Percentiles rank a stretch among this genome's conserved stretches.
Conservation (phyloP, 2,329 filamentous ascomycete genomes). For the Orbilia ellipsospora region DNA sequence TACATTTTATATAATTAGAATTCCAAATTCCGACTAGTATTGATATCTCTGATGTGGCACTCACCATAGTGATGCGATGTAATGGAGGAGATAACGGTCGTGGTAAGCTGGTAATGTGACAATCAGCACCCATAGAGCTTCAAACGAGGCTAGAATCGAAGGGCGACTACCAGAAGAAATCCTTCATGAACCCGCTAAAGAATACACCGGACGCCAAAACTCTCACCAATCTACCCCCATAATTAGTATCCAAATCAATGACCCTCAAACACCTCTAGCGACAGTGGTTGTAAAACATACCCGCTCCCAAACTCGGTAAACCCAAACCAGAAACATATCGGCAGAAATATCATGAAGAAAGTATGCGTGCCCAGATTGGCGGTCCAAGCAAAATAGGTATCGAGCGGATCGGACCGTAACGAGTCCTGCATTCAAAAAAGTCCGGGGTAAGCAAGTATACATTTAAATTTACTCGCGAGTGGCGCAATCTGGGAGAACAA, state of each 20-base stretch:
- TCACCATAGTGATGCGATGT: constrained; percentile 86
- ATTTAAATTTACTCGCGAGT: neutral
- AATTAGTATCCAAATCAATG: constrained; percentile 5
- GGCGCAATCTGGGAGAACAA: neutral
- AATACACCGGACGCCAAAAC: constrained; percentile 83
- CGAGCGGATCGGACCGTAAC: constrained; percentile 69
- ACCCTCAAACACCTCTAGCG: no score
- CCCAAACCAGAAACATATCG: constrained; percentile 96
- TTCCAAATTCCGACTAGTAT: neutral
- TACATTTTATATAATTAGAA: constrained; percentile 2
- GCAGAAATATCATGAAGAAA: constrained; percentile 96
- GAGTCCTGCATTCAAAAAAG: constrained; percentile 21
- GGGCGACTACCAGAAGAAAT: constrained; percentile 75
- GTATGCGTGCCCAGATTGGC: constrained; percentile 98
- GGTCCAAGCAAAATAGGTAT: constrained; percentile 96
- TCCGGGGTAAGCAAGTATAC: no score
- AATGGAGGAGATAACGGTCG: constrained; percentile 91
- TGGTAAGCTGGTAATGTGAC: constrained; percentile 69
- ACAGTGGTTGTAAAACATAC: constrained; percentile 68
- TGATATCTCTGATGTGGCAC: neutral
- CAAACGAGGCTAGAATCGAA: neutral
- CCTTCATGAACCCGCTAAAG: constrained; percentile 92
- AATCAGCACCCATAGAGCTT: neutral
- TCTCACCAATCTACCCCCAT: constrained; percentile 67
- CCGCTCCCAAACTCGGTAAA: constrained; percentile 85